Conservation (phyloP, 139 green algal genomes). For the Chara braunii region DNA sequence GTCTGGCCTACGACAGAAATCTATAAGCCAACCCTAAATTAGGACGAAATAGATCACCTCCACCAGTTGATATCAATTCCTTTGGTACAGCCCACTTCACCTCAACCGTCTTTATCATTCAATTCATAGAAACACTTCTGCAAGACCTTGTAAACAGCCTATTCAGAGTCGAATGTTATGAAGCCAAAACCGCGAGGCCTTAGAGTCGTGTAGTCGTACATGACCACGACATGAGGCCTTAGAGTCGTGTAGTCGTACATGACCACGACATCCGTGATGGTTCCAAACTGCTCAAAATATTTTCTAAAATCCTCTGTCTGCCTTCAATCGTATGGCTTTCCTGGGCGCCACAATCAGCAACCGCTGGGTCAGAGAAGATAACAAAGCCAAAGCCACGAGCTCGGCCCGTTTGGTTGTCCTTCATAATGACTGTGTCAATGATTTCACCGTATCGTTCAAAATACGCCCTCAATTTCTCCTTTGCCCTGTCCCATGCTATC, state of each 20-base stretch:
- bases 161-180: conserved; percentile 79
- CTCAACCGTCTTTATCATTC: conserved; percentile 73
- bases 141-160: conserved; percentile 67
- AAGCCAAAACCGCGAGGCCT: conserved; percentile 89
- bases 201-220: conserved; percentile 89
- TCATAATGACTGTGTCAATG: conserved; percentile 86
- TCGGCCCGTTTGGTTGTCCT: conserved; percentile 82
- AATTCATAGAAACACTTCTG: conserved; percentile 75
- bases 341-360: conserved; percentile 73
- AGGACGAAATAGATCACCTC: too few relatives aligned
- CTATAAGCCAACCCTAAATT: too few relatives aligned
- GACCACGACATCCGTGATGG: conserved; percentile 71
- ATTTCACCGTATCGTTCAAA: conserved; percentile 76
- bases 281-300: conserved; percentile 78
- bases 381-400: conserved; percentile 95
- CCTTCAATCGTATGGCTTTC: conserved; percentile 43
- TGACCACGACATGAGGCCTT: too few relatives aligned
- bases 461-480: conserved; percentile 48
- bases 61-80: not conserved
- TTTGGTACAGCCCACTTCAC: conserved; percentile 16
- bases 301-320: conserved; percentile 35
- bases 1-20: too few relatives aligned
- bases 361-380: conserved; percentile 75
- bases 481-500: too few relatives aligned
- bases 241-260: too few relatives aligned